phyloP scores from a whole-genome alignment of 2,329 filamentous ascomycete genomes.

The Ophiobolus disseminans region DNA sequence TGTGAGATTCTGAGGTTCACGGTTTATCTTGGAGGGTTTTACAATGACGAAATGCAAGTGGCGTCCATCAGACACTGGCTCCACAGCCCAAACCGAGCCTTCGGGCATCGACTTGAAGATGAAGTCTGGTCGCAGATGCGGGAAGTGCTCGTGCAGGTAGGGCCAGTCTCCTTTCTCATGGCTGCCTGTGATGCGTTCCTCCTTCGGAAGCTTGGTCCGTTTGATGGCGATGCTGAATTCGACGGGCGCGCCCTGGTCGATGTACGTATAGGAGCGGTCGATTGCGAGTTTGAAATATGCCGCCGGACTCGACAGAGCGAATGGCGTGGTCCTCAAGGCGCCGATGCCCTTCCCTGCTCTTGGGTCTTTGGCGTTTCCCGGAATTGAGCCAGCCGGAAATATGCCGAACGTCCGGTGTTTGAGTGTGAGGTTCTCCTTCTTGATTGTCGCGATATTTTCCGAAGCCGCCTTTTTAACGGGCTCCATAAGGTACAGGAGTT shows the following conservation, averaged over 20 bases:
- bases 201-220: slow-evolving; percentile 3
- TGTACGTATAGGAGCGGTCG: slow-evolving; percentile 34
- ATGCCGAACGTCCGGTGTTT: not conserved
- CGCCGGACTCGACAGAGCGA: slow-evolving; percentile 20
- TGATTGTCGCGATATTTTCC: slow-evolving; percentile 3
- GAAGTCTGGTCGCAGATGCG: slow-evolving; percentile 41
- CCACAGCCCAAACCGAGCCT: slow-evolving; percentile 23
- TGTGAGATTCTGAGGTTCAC: slow-evolving; percentile 5
- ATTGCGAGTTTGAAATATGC: slow-evolving; percentile 15
- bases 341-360: slow-evolving; percentile 12
- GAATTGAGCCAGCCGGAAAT: slow-evolving; percentile 2
- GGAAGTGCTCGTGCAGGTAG: slow-evolving; percentile 35
- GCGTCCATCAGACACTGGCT: slow-evolving; percentile 31
- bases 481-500: slow-evolving; percentile 24
- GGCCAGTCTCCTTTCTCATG: slow-evolving; percentile 13
- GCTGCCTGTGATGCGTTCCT: slow-evolving; percentile 3
- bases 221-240: slow-evolving; percentile 28
- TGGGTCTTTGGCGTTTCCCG: not conserved
- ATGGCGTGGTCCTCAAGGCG: slow-evolving; percentile 24
- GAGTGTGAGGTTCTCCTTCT: slow-evolving; percentile 3
- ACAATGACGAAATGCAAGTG: slow-evolving; percentile 36
- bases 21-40: not conserved
- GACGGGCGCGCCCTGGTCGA: slow-evolving; percentile 27
- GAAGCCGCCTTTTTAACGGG: slow-evolving; percentile 7
- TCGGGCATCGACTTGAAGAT: slow-evolving; percentile 40